phyloP scores from a whole-genome alignment of 768 basidiomycete species.

The Mycena amicta region DNA sequence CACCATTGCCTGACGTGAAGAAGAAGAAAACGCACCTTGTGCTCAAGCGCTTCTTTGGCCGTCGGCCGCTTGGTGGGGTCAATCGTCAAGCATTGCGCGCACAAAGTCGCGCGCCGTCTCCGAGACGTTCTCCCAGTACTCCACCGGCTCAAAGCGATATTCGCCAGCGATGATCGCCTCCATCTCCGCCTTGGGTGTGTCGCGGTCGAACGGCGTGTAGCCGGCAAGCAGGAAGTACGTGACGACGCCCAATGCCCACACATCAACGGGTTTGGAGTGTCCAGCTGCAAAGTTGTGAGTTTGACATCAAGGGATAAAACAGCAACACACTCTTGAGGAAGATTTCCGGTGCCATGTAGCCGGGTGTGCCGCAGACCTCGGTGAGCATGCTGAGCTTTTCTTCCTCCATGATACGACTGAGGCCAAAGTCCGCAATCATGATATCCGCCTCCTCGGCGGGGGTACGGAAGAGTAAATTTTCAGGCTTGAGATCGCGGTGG shows the following conservation, averaged over 20 bases:
- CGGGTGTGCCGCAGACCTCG: constrained; percentile 95
- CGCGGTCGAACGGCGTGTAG: constrained; percentile 97
- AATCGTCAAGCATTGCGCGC: constrained; percentile 74
- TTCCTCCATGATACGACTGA: constrained; percentile 89
- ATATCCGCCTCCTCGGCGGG: constrained; percentile 89
- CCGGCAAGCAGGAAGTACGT: constrained; percentile 91
- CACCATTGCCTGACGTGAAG: background rate
- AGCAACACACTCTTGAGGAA: constrained; percentile 77
- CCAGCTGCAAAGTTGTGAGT: constrained; percentile 58
- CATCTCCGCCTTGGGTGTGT: constrained; percentile 34
- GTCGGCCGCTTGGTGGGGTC: constrained; percentile 84
- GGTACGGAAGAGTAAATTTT: constrained; percentile 94
- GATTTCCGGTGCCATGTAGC: constrained; percentile 97
- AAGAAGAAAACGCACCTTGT: constrained; percentile 45
- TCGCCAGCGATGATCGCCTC: constrained; percentile 18
- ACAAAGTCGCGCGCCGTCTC: constrained; percentile 86
- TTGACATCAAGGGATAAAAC: constrained; percentile 2
- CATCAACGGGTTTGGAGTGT: constrained; percentile 91
- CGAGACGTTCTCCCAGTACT: constrained; percentile 88
- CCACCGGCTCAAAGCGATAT: constrained; percentile 38
- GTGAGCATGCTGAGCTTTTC: constrained; percentile 86
- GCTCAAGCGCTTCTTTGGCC: constrained; percentile 69
- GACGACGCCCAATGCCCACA: constrained; percentile 99
- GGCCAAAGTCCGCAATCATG: constrained; percentile 96
- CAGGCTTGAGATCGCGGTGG: constrained; percentile 95